These are phyloP conservation scores for Lichtheimia hyalospora DNA, from an alignment of 371 early-diverging fungal genomes.

Conservation along the genomic window DNA sequence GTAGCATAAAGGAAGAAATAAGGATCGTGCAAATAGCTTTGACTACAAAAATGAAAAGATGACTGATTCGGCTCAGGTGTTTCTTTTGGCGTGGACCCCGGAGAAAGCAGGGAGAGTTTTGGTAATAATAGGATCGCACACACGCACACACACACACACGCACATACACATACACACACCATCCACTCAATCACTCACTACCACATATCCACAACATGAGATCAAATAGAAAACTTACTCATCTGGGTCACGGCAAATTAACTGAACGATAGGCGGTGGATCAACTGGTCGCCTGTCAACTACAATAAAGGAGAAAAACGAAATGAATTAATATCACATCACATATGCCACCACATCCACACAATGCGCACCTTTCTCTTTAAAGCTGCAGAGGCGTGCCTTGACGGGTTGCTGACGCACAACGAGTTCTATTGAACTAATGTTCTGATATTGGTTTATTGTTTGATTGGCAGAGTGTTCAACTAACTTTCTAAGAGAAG, in stretches of 20 bases:
- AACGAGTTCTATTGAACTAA: constrained; percentile 13
- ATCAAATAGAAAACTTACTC: constrained; percentile 15
- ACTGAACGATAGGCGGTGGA: constrained; percentile 50
- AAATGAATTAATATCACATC: background rate
- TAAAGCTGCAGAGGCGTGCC: constrained; percentile 56
- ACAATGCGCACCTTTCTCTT: constrained; percentile 45
- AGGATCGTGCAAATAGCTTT: constrained; percentile 30
- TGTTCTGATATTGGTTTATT: constrained; percentile 10
- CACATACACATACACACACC: too few relatives aligned
- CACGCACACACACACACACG: background rate
- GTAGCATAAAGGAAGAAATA: constrained; percentile 45
- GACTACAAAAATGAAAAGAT: constrained; percentile 8
- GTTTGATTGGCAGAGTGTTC: constrained; percentile 1
- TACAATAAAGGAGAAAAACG: constrained; percentile 4
- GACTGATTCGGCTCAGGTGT: constrained; percentile 14
- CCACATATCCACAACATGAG: background rate
- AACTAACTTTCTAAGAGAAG: constrained; percentile 16
- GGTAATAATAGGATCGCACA: constrained; percentile 4
- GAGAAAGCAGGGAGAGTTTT: constrained; percentile 1
- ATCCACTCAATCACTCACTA: too few relatives aligned
- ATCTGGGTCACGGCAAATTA: constrained; percentile 13
- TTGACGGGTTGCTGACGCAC: constrained; percentile 55
- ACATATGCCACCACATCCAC: constrained; percentile 1
- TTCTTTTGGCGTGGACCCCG: constrained; percentile 17
- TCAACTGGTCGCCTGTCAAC: constrained; percentile 56